Conservation (phyloP, 176 grass and related monocot species). For the Aechmea fasciata region DNA sequence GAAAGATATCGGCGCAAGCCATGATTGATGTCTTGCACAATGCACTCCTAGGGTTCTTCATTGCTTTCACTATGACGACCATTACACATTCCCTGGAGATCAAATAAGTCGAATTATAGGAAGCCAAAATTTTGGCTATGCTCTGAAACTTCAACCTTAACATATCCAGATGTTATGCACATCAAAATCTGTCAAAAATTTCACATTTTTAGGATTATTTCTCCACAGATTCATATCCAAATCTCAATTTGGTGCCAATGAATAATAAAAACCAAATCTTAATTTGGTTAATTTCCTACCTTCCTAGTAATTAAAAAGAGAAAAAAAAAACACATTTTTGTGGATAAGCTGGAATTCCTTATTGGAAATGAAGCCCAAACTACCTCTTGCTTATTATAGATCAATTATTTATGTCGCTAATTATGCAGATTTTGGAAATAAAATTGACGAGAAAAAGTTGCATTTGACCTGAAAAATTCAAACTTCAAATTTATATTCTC, state of each 20-base stretch:
- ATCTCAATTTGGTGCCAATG: too few relatives aligned
- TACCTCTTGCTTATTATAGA: too few relatives aligned
- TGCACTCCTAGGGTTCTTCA: slow-evolving; percentile 94
- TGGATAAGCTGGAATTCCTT: too few relatives aligned
- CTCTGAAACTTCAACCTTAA: not conserved
- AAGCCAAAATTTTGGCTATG: not conserved
- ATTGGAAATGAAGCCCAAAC: too few relatives aligned
- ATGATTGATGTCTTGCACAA: slow-evolving; percentile 85
- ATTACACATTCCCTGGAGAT: slow-evolving; percentile 51
- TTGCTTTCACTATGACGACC: slow-evolving; percentile 57
- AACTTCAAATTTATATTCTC: not conserved
- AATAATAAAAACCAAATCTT: too few relatives aligned
- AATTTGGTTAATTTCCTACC: too few relatives aligned
- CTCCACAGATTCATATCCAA: too few relatives aligned
- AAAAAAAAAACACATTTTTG: not conserved
- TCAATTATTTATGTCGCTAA: too few relatives aligned
- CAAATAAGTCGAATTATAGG: slow-evolving; percentile 2
- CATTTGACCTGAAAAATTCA: not conserved
- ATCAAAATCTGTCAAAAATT: too few relatives aligned
- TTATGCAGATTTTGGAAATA: too few relatives aligned
- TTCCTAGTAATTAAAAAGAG: not conserved
- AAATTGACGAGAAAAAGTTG: not conserved
- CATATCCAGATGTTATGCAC: not conserved
- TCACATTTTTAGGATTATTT: too few relatives aligned
- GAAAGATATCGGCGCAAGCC: slow-evolving; percentile 72